Conservation (phyloP, 345 rosid genomes). For the Arabidopsis thaliana region TAIR10.1 NC_003076.8:1519001-1519500, state of each 20-base stretch:
- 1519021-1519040: too few species aligned
- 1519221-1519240: neutral
- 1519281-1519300: too few species aligned
- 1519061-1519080: neutral
- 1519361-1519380: neutral
- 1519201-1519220: neutral
- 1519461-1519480: neutral
- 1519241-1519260: neutral
- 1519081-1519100: neutral
- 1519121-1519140: neutral
- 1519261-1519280: neutral
- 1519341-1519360: neutral
- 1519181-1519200: too few species aligned
- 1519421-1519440: neutral
- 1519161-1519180: too few species aligned
- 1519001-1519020: too few species aligned
- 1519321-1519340: neutral
- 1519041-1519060: neutral
- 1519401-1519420: neutral
- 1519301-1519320: neutral
- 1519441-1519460: neutral
- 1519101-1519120: neutral
- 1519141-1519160: neutral
- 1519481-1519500: conserved; percentile 28
- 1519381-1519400: neutral